phyloP scores from a whole-genome alignment of 208 protist genomes.

The Leishmania gerbilli region DNA sequence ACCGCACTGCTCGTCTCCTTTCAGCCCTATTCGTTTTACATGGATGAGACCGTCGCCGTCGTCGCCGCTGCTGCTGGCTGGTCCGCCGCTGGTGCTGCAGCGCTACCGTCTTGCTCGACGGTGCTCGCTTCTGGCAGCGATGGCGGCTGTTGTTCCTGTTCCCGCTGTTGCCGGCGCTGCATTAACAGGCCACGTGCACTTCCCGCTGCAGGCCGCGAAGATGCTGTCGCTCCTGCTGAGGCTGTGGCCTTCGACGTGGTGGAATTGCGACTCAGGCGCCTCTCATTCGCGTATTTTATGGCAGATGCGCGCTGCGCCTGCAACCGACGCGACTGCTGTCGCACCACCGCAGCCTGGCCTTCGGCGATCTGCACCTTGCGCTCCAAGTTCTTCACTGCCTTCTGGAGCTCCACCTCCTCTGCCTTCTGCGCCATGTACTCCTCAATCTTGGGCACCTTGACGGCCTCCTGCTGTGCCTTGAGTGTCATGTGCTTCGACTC shows the following conservation, averaged over 20 bases:
- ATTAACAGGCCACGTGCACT: slow-evolving; percentile 12
- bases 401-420: slow-evolving; percentile 89
- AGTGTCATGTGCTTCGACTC: slow-evolving; percentile 75
- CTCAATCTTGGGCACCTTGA: slow-evolving; percentile 93
- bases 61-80: neutral
- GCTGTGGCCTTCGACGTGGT: neutral
- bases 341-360: slow-evolving; percentile 65
- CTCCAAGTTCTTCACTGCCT: slow-evolving; percentile 86
- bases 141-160: neutral
- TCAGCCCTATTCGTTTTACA: neutral
- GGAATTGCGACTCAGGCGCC: slow-evolving; percentile 9
- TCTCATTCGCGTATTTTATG: slow-evolving; percentile 38
- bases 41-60: neutral
- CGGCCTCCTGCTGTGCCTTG: slow-evolving; percentile 82
- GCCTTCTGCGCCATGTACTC: slow-evolving; percentile 95
- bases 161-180: slow-evolving; percentile 14
- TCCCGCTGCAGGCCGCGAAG: slow-evolving; percentile 14
- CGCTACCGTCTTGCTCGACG: neutral
- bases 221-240: slow-evolving; percentile 1
- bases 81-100: neutral
- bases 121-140: neutral
- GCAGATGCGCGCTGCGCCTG: slow-evolving; percentile 35
- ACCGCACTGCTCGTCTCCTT: neutral
- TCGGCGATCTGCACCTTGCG: slow-evolving; percentile 94
- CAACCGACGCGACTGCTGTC: slow-evolving; percentile 59